Conservation (phyloP, 1,139 yeast species). For the Taphrina populina region DNA sequence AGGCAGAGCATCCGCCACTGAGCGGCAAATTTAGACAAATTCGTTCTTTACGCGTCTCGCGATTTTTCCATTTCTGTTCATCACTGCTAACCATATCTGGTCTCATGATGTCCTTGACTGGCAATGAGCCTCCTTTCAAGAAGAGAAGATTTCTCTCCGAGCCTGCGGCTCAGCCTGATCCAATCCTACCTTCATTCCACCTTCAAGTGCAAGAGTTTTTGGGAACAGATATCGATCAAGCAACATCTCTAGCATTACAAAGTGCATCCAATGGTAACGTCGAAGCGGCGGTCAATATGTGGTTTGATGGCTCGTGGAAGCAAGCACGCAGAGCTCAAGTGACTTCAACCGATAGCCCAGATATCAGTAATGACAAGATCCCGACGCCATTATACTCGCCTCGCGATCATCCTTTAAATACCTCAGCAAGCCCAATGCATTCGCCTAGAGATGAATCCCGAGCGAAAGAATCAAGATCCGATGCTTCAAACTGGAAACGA, state of each 20-base stretch:
- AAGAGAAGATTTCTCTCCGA: constrained; percentile 27
- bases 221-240: constrained; percentile 9
- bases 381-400: background rate
- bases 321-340: background rate
- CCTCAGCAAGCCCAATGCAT: background rate
- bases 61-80: too few relatives aligned
- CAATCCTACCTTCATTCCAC: background rate
- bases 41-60: constrained; percentile 11
- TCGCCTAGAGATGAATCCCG: background rate
- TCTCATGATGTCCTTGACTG: constrained; percentile 6
- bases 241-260: background rate
- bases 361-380: too few relatives aligned
- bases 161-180: constrained; percentile 2
- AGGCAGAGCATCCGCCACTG: too few relatives aligned
- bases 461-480: background rate
- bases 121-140: constrained; percentile 28
- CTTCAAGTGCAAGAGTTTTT: constrained; percentile 3
- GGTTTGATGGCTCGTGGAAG: constrained; percentile 28
- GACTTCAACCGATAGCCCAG: background rate
- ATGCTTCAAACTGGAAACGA: constrained; percentile 40
- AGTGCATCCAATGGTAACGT: constrained; percentile 41
- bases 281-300: constrained; percentile 43
- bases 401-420: background rate
- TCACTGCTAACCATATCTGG: too few relatives aligned
- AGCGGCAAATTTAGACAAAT: too few relatives aligned